Conservation (phyloP, 306 rosid species). For the Cucumis sativus region DNA sequence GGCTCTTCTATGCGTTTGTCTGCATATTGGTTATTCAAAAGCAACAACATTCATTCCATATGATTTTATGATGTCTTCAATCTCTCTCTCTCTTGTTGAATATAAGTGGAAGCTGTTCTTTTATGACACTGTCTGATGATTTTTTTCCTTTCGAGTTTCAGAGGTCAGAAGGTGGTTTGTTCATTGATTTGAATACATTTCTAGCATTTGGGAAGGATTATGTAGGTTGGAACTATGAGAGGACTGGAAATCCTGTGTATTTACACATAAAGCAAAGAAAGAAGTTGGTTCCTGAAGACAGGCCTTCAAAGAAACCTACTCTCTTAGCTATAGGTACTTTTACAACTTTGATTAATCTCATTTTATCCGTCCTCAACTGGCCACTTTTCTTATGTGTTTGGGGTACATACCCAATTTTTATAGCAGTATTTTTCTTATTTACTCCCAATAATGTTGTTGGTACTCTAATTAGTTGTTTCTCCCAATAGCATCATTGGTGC, state of each 20-base stretch:
- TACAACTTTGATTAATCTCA: not conserved
- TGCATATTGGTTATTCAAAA: conserved; percentile 54
- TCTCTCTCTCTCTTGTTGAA: no score
- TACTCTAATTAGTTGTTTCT: not conserved
- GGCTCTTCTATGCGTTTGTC: conserved; percentile 33
- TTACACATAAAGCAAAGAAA: conserved; percentile 62
- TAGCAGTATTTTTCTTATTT: not conserved
- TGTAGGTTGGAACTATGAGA: conserved; percentile 71
- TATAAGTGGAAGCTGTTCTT: not conserved
- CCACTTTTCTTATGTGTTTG: not conserved
- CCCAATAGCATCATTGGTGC: not conserved
- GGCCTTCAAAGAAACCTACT: conserved; percentile 85
- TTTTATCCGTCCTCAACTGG: not conserved
- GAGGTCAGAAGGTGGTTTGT: conserved; percentile 87
- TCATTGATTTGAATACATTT: conserved; percentile 62
- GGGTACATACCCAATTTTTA: not conserved
- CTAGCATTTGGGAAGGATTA: conserved; percentile 82
- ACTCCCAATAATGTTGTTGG: not conserved
- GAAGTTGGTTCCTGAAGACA: conserved; percentile 67
- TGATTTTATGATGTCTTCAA: not conserved
- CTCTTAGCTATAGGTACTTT: conserved; percentile 66
- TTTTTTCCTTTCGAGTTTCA: conserved; percentile 24
- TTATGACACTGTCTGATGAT: not conserved
- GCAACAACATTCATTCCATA: conserved; percentile 11
- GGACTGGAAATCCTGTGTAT: conserved; percentile 84